These are phyloP conservation scores for Dimargaris xerosporica DNA, from an alignment of 192 early-diverging fungal genomes.

Conservation along the genomic window DNA sequence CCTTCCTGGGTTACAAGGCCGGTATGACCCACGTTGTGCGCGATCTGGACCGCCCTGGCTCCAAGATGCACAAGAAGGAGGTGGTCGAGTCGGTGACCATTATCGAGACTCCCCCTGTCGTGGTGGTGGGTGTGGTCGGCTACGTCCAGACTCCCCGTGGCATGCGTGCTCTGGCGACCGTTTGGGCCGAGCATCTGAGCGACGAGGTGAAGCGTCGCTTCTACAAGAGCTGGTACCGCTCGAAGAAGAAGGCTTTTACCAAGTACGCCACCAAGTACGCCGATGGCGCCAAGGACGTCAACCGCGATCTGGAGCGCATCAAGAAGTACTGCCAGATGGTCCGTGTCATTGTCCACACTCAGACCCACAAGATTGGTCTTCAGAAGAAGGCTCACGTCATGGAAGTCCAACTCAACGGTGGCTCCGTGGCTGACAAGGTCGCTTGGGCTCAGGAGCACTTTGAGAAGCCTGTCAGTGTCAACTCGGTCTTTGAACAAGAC, in stretches of 20 bases:
- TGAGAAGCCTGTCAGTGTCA: conserved; percentile 85
- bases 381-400: conserved; percentile 99
- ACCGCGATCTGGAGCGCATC: conserved; percentile 90
- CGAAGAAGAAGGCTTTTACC: conserved; percentile 99
- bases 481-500: conserved; percentile 91
- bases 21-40: conserved; percentile 99
- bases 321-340: conserved; percentile 99
- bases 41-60: conserved; percentile 95
- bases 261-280: conserved; percentile 97
- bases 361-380: conserved; percentile 86
- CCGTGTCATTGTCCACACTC: conserved; percentile 96
- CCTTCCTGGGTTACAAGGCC: conserved; percentile 99
- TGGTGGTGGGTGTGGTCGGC: conserved; percentile 96
- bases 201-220: conserved; percentile 98
- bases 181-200: conserved; percentile 97
- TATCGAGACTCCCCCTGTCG: conserved; percentile 95
- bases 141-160: conserved; percentile 99
- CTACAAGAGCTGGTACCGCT: conserved; percentile 99
- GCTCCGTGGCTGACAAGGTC: conserved; percentile 90
- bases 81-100: conserved; percentile 98
- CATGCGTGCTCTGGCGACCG: conserved; percentile 94
- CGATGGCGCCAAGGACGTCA: conserved; percentile 66
- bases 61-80: conserved; percentile 99
- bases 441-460: conserved; percentile 95
- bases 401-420: conserved; percentile 99